A percentile compares a stretch with the other conserved stretches of the same genome.
These are phyloP conservation scores for Gyrodon lividus DNA, from an alignment of 768 basidiomycete species.

Conservation along the genomic window DNA sequence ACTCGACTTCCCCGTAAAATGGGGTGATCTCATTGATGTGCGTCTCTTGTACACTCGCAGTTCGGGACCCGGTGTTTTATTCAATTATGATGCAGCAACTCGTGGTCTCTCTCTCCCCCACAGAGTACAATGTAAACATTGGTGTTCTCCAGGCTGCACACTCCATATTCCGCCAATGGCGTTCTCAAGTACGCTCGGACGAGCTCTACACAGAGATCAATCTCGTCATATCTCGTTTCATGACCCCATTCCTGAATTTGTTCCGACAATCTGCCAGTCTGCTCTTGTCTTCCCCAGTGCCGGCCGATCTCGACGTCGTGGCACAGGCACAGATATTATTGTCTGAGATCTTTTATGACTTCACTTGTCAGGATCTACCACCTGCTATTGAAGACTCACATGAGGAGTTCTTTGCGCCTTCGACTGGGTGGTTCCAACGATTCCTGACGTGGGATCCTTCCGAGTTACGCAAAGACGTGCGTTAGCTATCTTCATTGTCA, in stretches of 20 bases:
- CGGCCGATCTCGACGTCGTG: conserved; percentile 45
- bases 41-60: conserved; percentile 31
- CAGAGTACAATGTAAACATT: conserved; percentile 83
- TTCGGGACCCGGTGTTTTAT: not conserved
- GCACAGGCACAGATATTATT: conserved; percentile 78
- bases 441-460: conserved; percentile 80
- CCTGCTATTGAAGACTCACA: conserved; percentile 91
- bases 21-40: conserved; percentile 90
- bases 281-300: conserved; percentile 43
- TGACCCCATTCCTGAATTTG: conserved; percentile 78
- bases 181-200: conserved; percentile 86
- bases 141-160: conserved; percentile 93
- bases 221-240: conserved; percentile 81
- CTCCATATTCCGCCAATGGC: conserved; percentile 93
- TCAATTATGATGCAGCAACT: conserved; percentile 66
- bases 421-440: conserved; percentile 70
- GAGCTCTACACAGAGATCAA: conserved; percentile 89
- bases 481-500: not conserved
- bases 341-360: conserved; percentile 87
- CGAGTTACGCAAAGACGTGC: conserved; percentile 66
- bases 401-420: conserved; percentile 74
- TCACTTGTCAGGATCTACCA: conserved; percentile 93
- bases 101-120: conserved; percentile 72
- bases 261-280: conserved; percentile 65
- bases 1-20: conserved; percentile 85